Base-by-base conservation (phyloP, 768 basidiomycete genomes). In the Naematelia aurantialba region DNA sequence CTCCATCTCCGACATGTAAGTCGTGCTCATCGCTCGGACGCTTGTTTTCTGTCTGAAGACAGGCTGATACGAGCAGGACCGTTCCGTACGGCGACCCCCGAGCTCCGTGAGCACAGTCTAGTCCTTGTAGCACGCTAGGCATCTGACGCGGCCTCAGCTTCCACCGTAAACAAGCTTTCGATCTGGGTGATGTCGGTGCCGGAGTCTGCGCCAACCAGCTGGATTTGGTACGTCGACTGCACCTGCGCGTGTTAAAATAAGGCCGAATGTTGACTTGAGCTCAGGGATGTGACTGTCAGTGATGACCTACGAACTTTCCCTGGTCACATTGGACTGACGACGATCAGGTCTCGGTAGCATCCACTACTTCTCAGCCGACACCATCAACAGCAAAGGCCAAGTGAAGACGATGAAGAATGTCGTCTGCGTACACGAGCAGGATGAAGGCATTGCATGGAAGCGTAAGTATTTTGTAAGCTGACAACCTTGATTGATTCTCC, bases 391-490 rank as follows among this genome's bases (percentile, higher is more conserved):
- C 24, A n/a, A 55, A 17, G 66, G 72, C 44, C 44, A 60, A 25
- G 59, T 62, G 0, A 50, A 50, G 27, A 45, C 24, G 4, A 44
- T 65, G 22, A 65, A 66, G 17, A 66, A 68, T 26, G 65, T 67
- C 14, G 63, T 76, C n/a, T 76, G 75, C 57, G 51, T 72, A 11
- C 74, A 75, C 55, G 74, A 76, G 59, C 68, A 76, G 52, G 76
- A 77, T 55, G 72, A 63, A 21, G 76, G 76, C 1, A 61, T 77
- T 45, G 54, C 59, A 2, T 71, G 67, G 60, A 77, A 76, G 58
- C 75, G n/a, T n/a, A n/a, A n/a, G 58, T 31, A 54, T 42, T 11
- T 55, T 17, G 25, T 10, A 10, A n/a, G 39, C 25, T n/a, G 8
- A 55, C 42, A 11, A 45, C 26, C 10, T 25, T 25, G 34, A 45